Evolutionary conservation across 306 rosid species (phyloP), one percentile per base, ranked within the genome.

Genomic region (Rubus idaeus): DNA sequence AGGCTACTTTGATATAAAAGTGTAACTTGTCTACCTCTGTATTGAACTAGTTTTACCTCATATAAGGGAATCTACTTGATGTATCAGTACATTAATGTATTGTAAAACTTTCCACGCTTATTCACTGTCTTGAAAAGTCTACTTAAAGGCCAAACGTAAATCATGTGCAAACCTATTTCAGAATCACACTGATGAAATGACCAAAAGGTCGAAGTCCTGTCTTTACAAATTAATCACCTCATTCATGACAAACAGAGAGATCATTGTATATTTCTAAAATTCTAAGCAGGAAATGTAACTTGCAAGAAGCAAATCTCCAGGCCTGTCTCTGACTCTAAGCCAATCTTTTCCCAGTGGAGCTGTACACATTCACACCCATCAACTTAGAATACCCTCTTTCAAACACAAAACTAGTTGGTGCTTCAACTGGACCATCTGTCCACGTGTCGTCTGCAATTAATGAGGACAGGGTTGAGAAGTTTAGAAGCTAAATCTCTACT

Each of bases 361-460:
- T 39, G 72, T 67, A 81, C 74, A 58, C 71, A 76, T 73, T 65
- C 50, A 47, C 73, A 39, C 21, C 74, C 66, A 35, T 87, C 93
- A 84, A 80, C 78, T 77, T 61, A 82, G 70, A 42, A 84, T 72
- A 26, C 82, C 91, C 30, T 89, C 93, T 87, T 91, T 85, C 88
- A 95, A 87, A 74, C 91, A 92, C 91, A 85, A 60, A 40, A 92
- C 83, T 74, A 93, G 70, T 41, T 85, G 77, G 44, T 79, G 89
- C 80, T 88, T 95, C 90, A 95, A 76, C 77, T 92, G 97, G 55
- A 79, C 81, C 89, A 90, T 79, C 91, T 92, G 93, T 46, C 86
- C 83, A 81, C 89, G 88, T 40, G 87, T 90, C 80, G 67, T 79
- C 99, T 95, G 97, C 90, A 81, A 47, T 68, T 52, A 73, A 73